Base-by-base conservation (phyloP, 1,139 yeast genomes). In the Geotrichum citri-aurantii region DNA sequence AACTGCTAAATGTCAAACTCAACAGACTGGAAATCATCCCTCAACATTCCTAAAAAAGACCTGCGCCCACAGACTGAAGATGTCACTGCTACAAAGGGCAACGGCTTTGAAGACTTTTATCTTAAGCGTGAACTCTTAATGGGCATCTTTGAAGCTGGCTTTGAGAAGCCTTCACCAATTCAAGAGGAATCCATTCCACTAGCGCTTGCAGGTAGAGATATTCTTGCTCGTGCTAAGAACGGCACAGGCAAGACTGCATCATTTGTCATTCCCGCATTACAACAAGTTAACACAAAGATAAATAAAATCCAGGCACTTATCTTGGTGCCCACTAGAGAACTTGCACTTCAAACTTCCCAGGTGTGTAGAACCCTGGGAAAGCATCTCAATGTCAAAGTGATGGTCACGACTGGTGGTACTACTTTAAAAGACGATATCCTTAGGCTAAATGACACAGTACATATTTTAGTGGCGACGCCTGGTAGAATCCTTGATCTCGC, bases 331-430 rank as follows among this genome's bases (percentile, higher is more conserved):
- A 91, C 97, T n/a, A 86, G 97, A 80, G 97, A 91, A 73, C 82
- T 91, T 69, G 97, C 97, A n/a, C 80, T 91, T 68, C 97, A 91
- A 74, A 95, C 98, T 11, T 89, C 97, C 24, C 98, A 93, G 74
- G 99, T 93, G 50, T 96, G 95, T 62, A 86, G 95, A 76, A 92
- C 98, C n/a, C 81, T 93, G 65, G 97, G 98, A 62, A 92, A 91
- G 73, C 98, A 93, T 75, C 79, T 93, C 74, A 93, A 92, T 42
- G 79, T 90, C 65, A 88, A 92, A 72, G 91, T 95, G 72, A 93
- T 95, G 98, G 98, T 93, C 61, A 88, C 98, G 73, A 93, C 99
- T 19, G 99, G 99, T 75, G 99, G 99, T 72, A 95, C 99, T 54
- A 84, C 88, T 60, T 80, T 93, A 67, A 85, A 88, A 75, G 99